Conservation (phyloP, 2,329 filamentous ascomycete species). For the Aspergillus sp. region DNA sequence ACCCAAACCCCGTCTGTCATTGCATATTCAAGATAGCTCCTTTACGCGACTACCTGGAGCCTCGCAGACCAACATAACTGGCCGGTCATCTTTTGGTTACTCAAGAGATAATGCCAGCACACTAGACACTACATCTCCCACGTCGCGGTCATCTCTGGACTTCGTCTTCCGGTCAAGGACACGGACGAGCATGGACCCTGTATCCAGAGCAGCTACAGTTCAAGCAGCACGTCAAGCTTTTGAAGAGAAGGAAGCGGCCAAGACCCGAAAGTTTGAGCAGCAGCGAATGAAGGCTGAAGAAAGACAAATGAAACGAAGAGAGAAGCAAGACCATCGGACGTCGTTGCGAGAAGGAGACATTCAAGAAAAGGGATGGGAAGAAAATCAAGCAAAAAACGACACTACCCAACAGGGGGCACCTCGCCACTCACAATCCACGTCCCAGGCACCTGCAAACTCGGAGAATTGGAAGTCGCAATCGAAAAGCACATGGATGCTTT, state of each 20-base stretch:
- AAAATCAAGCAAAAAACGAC: conserved; percentile 31
- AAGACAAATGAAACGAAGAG: conserved; percentile 48
- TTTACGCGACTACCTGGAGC: conserved; percentile 54
- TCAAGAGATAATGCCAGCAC: conserved; percentile 56
- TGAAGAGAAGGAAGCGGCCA: conserved; percentile 62
- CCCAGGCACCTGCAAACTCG: conserved; percentile 19
- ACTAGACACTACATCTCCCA: conserved; percentile 56
- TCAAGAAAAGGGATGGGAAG: conserved; percentile 16
- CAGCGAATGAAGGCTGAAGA: conserved; percentile 55
- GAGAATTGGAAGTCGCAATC: conserved; percentile 38
- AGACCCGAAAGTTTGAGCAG: conserved; percentile 58
- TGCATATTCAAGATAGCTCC: conserved; percentile 46
- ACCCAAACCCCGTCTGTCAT: conserved; percentile 36
- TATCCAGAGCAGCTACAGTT: conserved; percentile 60
- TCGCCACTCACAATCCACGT: conserved; percentile 9
- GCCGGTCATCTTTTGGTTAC: conserved; percentile 52
- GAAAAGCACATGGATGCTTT: conserved; percentile 55
- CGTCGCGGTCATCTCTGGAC: conserved; percentile 61
- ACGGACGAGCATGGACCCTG: conserved; percentile 56
- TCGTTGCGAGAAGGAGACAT: conserved; percentile 23
- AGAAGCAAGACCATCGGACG: conserved; percentile 42
- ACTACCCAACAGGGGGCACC: conserved; percentile 1
- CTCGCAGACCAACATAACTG: conserved; percentile 58
- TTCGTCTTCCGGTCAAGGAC: conserved; percentile 58
- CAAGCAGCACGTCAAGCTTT: conserved; percentile 61